Evolutionary conservation across 2,329 filamentous ascomycete species (phyloP).

Genomic region (Sphaceloma murrayae): DNA sequence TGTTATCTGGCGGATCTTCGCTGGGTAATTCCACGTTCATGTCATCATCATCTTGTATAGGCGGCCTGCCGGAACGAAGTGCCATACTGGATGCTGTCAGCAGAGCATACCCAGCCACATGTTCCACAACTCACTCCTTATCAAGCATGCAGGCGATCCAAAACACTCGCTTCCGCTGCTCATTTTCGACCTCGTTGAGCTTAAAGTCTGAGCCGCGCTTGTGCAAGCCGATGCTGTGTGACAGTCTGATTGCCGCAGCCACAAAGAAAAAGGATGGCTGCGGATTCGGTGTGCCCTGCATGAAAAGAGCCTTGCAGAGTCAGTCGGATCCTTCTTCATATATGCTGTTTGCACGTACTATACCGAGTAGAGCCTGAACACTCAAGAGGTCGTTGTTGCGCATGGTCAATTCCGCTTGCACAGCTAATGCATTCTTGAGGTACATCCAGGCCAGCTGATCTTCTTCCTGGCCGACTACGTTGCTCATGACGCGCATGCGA

Average conservation of each 20-base stretch:
- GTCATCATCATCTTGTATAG: conserved; percentile 65
- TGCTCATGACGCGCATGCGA: conserved; percentile 87
- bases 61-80: conserved; percentile 60
- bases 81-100: conserved; percentile 54
- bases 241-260: conserved; percentile 77
- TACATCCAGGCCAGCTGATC: conserved; percentile 93
- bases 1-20: conserved; percentile 80
- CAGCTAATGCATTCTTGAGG: conserved; percentile 91
- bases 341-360: conserved; percentile 42
- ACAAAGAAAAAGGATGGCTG: conserved; percentile 89
- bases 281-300: conserved; percentile 93
- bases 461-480: conserved; percentile 79
- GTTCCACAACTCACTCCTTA: conserved; percentile 53
- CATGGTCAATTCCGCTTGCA: conserved; percentile 87
- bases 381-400: conserved; percentile 91
- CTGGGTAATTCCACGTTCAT: conserved; percentile 96
- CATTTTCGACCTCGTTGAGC: conserved; percentile 83
- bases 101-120: too few relatives aligned
- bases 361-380: conserved; percentile 85
- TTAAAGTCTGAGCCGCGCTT: conserved; percentile 90
- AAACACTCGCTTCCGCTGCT: conserved; percentile 73
- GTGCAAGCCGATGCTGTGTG: conserved; percentile 91
- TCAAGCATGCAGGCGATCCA: conserved; percentile 69
- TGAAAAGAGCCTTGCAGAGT: conserved; percentile 58
- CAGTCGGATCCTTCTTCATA: conserved; percentile 17